These are phyloP conservation scores for Primulina huaijiensis DNA, from an alignment of 257 asterid species.

Conservation along the genomic window DNA sequence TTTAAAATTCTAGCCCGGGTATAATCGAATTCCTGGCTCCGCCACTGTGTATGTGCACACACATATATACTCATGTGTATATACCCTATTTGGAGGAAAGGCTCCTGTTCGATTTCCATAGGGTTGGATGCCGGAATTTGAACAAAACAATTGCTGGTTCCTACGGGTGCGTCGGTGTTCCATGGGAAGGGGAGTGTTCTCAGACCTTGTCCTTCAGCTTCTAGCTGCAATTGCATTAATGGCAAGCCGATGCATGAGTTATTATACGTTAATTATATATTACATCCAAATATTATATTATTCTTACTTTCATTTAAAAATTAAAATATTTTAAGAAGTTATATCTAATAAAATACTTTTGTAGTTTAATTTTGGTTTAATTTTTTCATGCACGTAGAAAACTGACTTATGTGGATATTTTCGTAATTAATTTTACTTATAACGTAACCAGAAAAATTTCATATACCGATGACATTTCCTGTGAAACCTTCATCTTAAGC, in stretches of 20 bases:
- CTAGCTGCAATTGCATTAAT: conserved; percentile 41
- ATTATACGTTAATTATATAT: no score
- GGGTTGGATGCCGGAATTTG: conserved; percentile 43
- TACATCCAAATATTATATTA: no score
- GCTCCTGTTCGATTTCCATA: conserved; percentile 51
- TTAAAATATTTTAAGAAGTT: background rate
- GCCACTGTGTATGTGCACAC: no score
- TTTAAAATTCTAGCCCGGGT: no score
- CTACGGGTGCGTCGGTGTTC: conserved; percentile 43
- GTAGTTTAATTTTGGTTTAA: no score
- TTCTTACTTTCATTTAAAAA: background rate
- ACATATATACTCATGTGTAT: background rate
- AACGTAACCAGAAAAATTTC: background rate
- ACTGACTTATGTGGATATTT: background rate
- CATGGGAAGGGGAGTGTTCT: conserved; percentile 46
- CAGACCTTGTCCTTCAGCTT: conserved; percentile 53
- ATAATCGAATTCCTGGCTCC: no score
- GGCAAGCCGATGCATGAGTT: background rate
- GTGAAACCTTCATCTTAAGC: conserved; percentile 70
- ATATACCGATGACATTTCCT: conserved; percentile 63
- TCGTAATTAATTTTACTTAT: no score
- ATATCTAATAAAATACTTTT: background rate
- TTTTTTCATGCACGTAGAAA: background rate
- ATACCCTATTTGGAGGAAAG: conserved; percentile 75
- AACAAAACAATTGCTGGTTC: conserved; percentile 34